Base-by-base conservation (phyloP, 495 filamentous ascomycete species). In the Alectoria sarmentosa region DNA sequence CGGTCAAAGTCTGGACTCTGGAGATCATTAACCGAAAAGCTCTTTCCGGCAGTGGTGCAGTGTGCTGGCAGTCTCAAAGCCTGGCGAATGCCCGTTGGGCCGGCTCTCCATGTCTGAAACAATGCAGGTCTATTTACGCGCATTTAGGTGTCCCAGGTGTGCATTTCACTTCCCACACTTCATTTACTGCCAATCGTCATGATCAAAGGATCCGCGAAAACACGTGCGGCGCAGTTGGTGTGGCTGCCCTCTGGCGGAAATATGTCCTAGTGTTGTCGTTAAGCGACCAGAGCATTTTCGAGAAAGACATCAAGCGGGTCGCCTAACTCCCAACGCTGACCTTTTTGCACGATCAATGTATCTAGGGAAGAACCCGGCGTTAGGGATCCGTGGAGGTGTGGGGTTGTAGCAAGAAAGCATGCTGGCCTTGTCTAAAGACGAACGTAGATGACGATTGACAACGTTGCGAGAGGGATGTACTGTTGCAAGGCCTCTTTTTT, bases 241-340 rank as follows among this genome's bases (percentile, higher is more conserved):
- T 49, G 46, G 46, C 46, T 49, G 44, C 44, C 19, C 6, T 11
- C n/a, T 23, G 10, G 44, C 48, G 48, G 48, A 11, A 15, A 3
- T 11, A 52, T 15, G 10, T 11, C 5, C 13, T 15, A 52, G 48
- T 26, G 30, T 17, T 4, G 23, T 30, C 4, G 15, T 52, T 54
- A 54, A 32, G 49, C 49, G 49, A 54, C 49, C 49, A 54, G 49
- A 54, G 49, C 49, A 54, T 54, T 54, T 54, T 54, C 49, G 26
- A 54, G 49, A 32, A 54, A 30, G 11, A 54, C 13, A 19, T 54
- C 49, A 54, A 32, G 26, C 49, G 49, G 49, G 49, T 54, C 49
- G 49, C 49, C 49, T 54, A 54, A 54, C 49, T 32, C 49, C 28
- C 30, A 54, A 32, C 49, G 49, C 49, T 28, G 32, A 32, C 30